Percentiles rank a stretch among this genome's conserved stretches.
These are phyloP conservation scores for Dothidotthia symphoricarpi DNA, from an alignment of 2,329 filamentous ascomycete genomes.

Conservation along the genomic window DNA sequence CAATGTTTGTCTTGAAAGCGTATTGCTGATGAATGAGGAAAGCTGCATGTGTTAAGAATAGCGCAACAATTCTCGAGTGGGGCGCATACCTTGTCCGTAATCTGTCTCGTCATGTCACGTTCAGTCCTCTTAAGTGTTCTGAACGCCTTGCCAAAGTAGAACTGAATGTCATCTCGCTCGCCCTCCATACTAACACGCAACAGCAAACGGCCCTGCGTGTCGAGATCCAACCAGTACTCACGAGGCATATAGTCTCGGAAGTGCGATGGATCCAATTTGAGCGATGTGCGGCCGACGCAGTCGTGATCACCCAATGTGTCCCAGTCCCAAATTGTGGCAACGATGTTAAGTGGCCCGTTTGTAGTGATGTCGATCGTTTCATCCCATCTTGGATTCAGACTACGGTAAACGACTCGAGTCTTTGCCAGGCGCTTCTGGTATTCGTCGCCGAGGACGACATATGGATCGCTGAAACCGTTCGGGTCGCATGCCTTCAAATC, in stretches of 20 bases:
- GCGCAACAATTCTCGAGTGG: conserved; percentile 3
- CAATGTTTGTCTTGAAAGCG: conserved; percentile 79
- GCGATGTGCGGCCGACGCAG: conserved; percentile 91
- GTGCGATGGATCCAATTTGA: conserved; percentile 96
- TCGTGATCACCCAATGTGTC: conserved; percentile 97
- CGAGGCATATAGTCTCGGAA: conserved; percentile 94
- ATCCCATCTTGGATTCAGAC: conserved; percentile 93
- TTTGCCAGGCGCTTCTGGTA: conserved; percentile 96
- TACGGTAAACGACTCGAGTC: conserved; percentile 86
- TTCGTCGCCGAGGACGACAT: conserved; percentile 94
- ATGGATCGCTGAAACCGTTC: conserved; percentile 90
- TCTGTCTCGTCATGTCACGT: conserved; percentile 95
- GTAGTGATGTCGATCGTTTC: conserved; percentile 96
- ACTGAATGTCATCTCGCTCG: conserved; percentile 96
- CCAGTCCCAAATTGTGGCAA: conserved; percentile 98
- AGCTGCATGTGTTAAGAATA: conserved; percentile 55
- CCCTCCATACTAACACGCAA: conserved; percentile 98
- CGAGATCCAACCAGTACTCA: conserved; percentile 96
- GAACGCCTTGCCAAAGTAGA: conserved; percentile 97
- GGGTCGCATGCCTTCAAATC: conserved; percentile 98
- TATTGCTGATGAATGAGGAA: conserved; percentile 86
- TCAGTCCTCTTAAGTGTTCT: conserved; percentile 92
- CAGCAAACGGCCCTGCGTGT: conserved; percentile 87
- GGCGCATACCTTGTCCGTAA: conserved; percentile 83
- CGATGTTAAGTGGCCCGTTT: conserved; percentile 84